A percentile compares a stretch with the other conserved stretches of the same genome.
phyloP scores from a whole-genome alignment of 1,284 basidiomycete species.

The Marasmius oreades region DNA sequence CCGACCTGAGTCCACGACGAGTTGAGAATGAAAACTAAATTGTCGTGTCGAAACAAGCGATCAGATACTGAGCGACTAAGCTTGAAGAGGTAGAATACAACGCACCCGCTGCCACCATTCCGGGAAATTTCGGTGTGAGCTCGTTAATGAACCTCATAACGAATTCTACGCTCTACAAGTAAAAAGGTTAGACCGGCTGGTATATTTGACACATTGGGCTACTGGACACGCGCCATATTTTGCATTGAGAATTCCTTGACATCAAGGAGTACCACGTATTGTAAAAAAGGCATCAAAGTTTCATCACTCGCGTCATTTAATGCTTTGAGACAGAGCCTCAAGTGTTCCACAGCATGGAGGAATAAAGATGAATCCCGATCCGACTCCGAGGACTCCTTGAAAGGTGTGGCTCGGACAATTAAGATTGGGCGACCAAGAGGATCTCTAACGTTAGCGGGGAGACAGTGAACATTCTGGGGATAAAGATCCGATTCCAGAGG shows the following conservation, averaged over 20 bases:
- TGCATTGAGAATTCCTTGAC: conserved; percentile 55
- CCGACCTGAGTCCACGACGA: conserved; percentile 81
- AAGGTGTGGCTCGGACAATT: conserved; percentile 39
- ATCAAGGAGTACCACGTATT: conserved; percentile 71
- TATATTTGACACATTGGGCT: not conserved
- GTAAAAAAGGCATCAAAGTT: conserved; percentile 43
- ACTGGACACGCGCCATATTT: conserved; percentile 46
- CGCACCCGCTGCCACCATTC: conserved; percentile 71
- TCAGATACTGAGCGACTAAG: not conserved
- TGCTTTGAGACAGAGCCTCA: conserved; percentile 48
- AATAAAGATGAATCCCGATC: conserved; percentile 39
- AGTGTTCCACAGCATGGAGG: conserved; percentile 48
- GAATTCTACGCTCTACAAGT: conserved; percentile 52
- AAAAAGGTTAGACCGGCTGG: conserved; percentile 9
- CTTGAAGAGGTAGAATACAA: conserved; percentile 8
- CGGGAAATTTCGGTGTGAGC: conserved; percentile 69
- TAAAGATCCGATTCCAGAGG: conserved; percentile 27
- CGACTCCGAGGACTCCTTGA: conserved; percentile 32
- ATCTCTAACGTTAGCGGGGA: conserved; percentile 51
- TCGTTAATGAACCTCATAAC: conserved; percentile 63
- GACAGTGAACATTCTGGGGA: conserved; percentile 40
- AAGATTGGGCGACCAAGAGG: conserved; percentile 63
- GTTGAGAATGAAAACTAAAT: conserved; percentile 71
- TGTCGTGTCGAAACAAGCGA: not conserved
- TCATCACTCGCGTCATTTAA: conserved; percentile 32